A percentile compares a stretch with the other conserved stretches of the same genome.
Conservation (phyloP, 1,139 yeast species). For the Yamadazyma conglobata region DNA sequence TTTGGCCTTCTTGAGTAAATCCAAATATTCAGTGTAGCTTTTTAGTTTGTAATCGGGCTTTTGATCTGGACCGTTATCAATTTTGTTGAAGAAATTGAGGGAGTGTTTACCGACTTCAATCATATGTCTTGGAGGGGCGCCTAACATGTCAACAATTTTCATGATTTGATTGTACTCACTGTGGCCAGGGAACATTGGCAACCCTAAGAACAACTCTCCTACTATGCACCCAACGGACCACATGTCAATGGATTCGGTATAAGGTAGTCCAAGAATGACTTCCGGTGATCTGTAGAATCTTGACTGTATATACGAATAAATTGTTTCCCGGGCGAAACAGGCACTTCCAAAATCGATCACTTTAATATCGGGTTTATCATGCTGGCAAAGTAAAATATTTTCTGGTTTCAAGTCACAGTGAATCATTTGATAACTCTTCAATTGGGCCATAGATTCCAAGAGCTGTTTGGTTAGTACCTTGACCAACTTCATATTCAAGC, state of each 20-base stretch:
- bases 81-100: conserved; percentile 60
- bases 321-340: conserved; percentile 85
- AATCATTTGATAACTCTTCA: conserved; percentile 80
- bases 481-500: conserved; percentile 77
- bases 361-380: conserved; percentile 85
- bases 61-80: conserved; percentile 21
- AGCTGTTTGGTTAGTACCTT: conserved; percentile 76
- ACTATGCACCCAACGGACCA: conserved; percentile 98
- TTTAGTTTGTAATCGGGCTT: conserved; percentile 33
- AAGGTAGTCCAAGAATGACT: conserved; percentile 85
- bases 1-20: conserved; percentile 27
- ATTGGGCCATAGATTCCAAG: conserved; percentile 71
- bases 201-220: conserved; percentile 87
- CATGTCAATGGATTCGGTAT: conserved; percentile 91
- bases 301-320: conserved; percentile 92
- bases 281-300: conserved; percentile 96
- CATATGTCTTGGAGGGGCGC: conserved; percentile 94
- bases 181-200: conserved; percentile 93
- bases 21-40: conserved; percentile 36
- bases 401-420: conserved; percentile 98
- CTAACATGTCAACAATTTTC: conserved; percentile 79
- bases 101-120: conserved; percentile 91
- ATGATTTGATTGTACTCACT: conserved; percentile 89
- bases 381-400: conserved; percentile 75
- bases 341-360: conserved; percentile 97